phyloP scores from a whole-genome alignment of 176 grass and related monocot species.

The Musa troglodytarum region DNA sequence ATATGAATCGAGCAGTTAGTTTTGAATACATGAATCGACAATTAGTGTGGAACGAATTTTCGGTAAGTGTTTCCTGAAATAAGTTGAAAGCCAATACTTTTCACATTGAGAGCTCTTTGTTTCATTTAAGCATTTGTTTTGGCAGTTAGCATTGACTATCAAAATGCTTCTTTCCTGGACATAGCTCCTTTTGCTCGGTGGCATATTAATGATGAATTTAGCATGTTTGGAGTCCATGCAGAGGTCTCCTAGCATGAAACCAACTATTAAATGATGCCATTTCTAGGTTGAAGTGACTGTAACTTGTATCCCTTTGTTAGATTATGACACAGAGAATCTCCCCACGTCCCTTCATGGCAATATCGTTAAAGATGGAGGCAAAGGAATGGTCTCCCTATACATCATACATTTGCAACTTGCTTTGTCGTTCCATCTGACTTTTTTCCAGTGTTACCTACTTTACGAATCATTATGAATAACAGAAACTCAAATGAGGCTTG shows the following conservation, averaged over 20 bases:
- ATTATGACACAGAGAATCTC: background rate
- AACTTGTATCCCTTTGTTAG: background rate
- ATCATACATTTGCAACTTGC: background rate
- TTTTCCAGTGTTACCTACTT: too few species aligned
- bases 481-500: too few species aligned
- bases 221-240: background rate
- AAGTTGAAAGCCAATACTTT: constrained; percentile 5
- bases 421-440: background rate
- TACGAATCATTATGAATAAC: too few species aligned
- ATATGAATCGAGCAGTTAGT: constrained; percentile 97
- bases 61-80: constrained; percentile 43
- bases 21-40: constrained; percentile 99
- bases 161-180: too few species aligned
- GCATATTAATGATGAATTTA: background rate
- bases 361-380: background rate
- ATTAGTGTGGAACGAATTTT: constrained; percentile 98
- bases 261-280: background rate
- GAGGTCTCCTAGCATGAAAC: background rate
- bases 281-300: background rate
- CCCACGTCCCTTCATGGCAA: background rate
- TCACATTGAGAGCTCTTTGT: background rate
- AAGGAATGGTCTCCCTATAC: background rate
- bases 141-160: background rate
- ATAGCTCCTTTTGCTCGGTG: background rate
- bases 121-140: background rate